These are phyloP conservation scores for Herpotrichia juniperi DNA, from an alignment of 2,329 filamentous ascomycete species.

Conservation along the genomic window DNA sequence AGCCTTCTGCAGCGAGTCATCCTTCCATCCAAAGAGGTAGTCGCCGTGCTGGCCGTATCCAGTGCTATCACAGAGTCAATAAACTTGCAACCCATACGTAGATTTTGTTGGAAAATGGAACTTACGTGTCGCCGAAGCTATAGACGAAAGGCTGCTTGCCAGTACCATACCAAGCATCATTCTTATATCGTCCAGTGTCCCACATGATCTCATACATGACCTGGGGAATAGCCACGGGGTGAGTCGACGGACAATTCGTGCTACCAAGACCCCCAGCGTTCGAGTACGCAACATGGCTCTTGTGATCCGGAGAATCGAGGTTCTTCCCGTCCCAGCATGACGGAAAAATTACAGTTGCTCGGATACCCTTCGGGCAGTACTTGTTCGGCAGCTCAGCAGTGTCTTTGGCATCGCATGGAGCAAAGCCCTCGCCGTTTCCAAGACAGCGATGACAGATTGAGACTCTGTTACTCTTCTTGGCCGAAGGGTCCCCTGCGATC, in stretches of 20 bases:
- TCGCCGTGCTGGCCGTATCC: conserved; percentile 32
- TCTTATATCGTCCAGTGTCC: conserved; percentile 41
- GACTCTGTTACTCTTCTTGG: conserved; percentile 25
- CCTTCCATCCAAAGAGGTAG: conserved; percentile 38
- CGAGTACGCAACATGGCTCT: conserved; percentile 70
- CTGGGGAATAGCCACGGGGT: conserved; percentile 54
- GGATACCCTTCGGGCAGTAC: conserved; percentile 78
- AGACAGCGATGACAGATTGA: conserved; percentile 34
- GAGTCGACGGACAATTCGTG: conserved; percentile 57
- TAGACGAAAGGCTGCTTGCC: conserved; percentile 37
- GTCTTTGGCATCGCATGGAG: conserved; percentile 31
- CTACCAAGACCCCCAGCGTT: conserved; percentile 28
- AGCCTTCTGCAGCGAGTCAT: conserved; percentile 32
- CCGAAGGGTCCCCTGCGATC: conserved; percentile 65
- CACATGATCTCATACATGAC: conserved; percentile 56
- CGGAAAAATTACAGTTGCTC: conserved; percentile 72
- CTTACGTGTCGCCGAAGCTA: conserved; percentile 49
- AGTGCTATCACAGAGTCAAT: conserved; percentile 14
- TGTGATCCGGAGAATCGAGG: conserved; percentile 60
- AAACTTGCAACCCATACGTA: not conserved
- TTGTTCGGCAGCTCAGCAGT: conserved; percentile 59
- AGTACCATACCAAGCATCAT: conserved; percentile 25
- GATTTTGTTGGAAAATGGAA: not conserved
- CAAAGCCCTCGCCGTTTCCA: conserved; percentile 24
- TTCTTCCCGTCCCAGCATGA: conserved; percentile 72